Conservation (phyloP, 768 basidiomycete species). For the Lactarius psammicola region DNA sequence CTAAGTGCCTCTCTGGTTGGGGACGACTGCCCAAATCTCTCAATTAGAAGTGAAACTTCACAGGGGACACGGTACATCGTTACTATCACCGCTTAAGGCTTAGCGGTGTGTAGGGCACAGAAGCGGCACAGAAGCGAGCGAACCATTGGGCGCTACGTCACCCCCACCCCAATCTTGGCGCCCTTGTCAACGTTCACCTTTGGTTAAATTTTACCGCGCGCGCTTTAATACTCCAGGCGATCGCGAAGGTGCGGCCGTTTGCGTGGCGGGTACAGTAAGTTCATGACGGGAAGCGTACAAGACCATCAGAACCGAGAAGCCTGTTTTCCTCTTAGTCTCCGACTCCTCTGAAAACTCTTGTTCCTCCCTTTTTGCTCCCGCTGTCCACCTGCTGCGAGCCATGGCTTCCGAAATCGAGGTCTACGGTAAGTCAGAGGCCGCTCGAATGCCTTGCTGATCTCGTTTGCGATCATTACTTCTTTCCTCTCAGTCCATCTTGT, state of each 20-base stretch:
- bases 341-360: background rate
- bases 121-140: slow-evolving; percentile 9
- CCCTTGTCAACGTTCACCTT: background rate
- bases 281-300: background rate
- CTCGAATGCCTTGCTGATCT: background rate
- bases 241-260: background rate
- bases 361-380: background rate
- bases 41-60: slow-evolving; percentile 2
- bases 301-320: slow-evolving; percentile 5
- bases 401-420: slow-evolving; percentile 18
- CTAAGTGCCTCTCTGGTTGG: background rate
- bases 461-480: background rate
- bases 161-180: slow-evolving; percentile 5
- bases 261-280: slow-evolving; percentile 1
- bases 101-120: slow-evolving; percentile 1
- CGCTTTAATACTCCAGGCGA: slow-evolving; percentile 1
- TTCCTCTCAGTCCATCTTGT: slow-evolving; percentile 12
- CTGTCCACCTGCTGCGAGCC: background rate
- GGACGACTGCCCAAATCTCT: background rate
- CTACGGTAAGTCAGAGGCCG: slow-evolving; percentile 4
- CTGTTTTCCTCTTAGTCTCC: slow-evolving; percentile 21
- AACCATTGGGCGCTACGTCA: background rate
- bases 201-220: slow-evolving; percentile 1
- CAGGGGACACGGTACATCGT: background rate
- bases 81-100: slow-evolving; percentile 8